Base-by-base conservation (phyloP, 1,284 basidiomycete genomes). In the Golubevia pallescens region DNA sequence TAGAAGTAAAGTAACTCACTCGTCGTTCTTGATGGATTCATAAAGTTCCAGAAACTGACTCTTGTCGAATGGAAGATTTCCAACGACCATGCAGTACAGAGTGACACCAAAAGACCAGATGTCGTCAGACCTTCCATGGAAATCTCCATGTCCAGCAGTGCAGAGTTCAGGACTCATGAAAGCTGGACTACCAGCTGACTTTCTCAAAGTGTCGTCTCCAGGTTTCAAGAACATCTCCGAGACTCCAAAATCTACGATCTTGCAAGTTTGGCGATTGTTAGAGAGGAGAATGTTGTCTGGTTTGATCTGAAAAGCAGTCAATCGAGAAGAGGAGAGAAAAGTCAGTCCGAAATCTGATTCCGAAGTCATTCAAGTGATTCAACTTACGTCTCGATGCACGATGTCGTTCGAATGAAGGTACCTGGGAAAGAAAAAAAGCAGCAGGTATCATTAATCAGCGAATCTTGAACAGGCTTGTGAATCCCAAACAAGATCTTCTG, bases 241-340 rank as follows among this genome's bases (percentile, higher is more conserved):
- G 0, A 89, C 88, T 32, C 89, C 89, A 78, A 90, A 90, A 70
- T 89, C 88, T 71, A 87, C 89, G 58, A 90, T 85, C 76, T 89
- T 89, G 82, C 88, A 88, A 8, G 81, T 79, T 60, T 84, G 77
- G n/a, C 82, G 75, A 67, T 88, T 86, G n/a, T 83, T 81, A 10
- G 86, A 86, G 14, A 89, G 83, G 23, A 90, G 84, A 34, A 89
- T 87, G 77, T 90, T 89, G 73, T 88, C 88, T 0, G 88, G 88
- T 74, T 89, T 88, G 84, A 88, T 87, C 84, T 84, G 70, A 16
- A 52, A 56, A 21, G 55, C 28, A 20, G 21, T 32, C 10, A 4
- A 38, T 38, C 10, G 10, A 38, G 34, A 10, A 38, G 3, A 38
- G 34, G 34, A 38, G 10, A 10, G 10, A 38, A 38, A 10, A 38